These are phyloP conservation scores for Lactuca sativa DNA, from an alignment of 129 eudicot species.

Conservation along the genomic window DNA sequence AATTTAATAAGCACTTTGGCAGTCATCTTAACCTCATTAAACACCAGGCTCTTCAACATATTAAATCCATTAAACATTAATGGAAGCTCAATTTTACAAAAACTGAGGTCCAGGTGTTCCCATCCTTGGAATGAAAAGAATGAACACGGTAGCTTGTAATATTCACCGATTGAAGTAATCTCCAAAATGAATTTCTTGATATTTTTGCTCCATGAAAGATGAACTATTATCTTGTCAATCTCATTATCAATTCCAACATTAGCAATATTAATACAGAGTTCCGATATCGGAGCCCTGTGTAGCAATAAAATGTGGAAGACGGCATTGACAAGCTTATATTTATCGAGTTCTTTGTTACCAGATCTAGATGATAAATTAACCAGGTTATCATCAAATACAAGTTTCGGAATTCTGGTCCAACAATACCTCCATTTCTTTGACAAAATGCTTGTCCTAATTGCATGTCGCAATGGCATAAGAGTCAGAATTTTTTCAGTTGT, in stretches of 20 bases:
- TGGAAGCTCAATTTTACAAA: too few species aligned
- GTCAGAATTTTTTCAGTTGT: slow-evolving; percentile 7
- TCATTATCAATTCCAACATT: background rate
- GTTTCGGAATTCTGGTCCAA: too few species aligned
- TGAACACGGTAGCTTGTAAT: too few species aligned
- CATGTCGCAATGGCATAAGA: slow-evolving; percentile 28
- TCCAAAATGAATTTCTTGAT: background rate
- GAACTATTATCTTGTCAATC: slow-evolving; percentile 5
- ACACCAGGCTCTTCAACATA: too few species aligned
- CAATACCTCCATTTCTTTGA: slow-evolving; percentile 17
- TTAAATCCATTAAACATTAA: too few species aligned
- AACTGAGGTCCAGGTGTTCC: too few species aligned
- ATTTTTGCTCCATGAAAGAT: background rate
- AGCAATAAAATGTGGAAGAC: slow-evolving; percentile 14
- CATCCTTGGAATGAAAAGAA: too few species aligned
- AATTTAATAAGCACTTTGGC: too few species aligned
- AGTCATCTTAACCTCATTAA: too few species aligned
- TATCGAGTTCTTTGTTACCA: background rate
- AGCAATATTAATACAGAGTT: background rate
- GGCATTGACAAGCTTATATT: background rate
- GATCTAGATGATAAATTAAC: background rate
- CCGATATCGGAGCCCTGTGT: slow-evolving; percentile 9
- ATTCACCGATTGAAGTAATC: background rate
- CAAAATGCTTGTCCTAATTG: slow-evolving; percentile 29
- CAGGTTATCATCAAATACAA: too few species aligned